These are phyloP conservation scores for Orbilia quercus DNA, from an alignment of 2,329 filamentous ascomycete genomes.

Conservation along the genomic window DNA sequence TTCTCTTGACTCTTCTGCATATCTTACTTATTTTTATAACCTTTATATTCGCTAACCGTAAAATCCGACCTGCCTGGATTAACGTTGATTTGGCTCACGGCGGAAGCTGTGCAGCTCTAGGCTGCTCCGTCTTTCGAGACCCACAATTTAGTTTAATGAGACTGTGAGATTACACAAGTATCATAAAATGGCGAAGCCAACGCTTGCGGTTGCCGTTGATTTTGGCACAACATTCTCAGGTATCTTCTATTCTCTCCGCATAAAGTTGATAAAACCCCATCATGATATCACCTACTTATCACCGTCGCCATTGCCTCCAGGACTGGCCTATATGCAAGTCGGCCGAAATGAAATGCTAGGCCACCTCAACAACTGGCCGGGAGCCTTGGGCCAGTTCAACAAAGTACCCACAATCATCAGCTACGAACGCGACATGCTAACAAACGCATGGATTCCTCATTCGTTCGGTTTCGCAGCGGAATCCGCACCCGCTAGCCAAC, in stretches of 20 bases:
- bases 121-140: no score
- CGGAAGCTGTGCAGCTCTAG: no score
- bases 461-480: constrained; percentile 17
- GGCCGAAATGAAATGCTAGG: constrained; percentile 17
- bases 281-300: neutral
- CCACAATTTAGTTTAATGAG: no score
- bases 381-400: neutral
- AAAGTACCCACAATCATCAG: constrained; percentile 19
- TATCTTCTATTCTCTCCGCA: neutral
- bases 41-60: no score
- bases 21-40: no score
- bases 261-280: no score
- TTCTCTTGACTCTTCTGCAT: no score
- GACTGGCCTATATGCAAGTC: constrained; percentile 17
- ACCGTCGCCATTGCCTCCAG: neutral
- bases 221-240: constrained; percentile 24
- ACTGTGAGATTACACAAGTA: neutral
- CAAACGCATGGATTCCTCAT: constrained; percentile 4
- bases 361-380: constrained; percentile 20
- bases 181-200: neutral
- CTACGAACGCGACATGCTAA: neutral
- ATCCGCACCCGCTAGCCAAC: constrained; percentile 14
- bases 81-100: no score
- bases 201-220: constrained; percentile 5
- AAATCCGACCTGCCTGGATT: no score